Evolutionary conservation across 2,329 filamentous ascomycete species (phyloP), one percentile per base, ranked within the genome.

Genomic region (Gyromitra esculenta): DNA sequence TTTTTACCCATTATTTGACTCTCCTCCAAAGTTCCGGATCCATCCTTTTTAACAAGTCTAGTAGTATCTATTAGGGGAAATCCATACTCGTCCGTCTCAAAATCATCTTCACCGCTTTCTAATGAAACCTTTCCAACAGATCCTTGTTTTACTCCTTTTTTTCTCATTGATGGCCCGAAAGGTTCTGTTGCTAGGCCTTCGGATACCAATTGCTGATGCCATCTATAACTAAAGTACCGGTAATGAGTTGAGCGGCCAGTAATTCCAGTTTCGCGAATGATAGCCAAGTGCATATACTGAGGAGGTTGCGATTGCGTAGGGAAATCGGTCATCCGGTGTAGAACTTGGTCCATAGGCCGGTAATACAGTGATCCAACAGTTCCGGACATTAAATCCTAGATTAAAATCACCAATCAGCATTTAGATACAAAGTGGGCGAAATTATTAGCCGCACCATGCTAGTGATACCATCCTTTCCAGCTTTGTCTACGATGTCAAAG

Each of bases 211-310:
- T 80, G 73, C 35, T 78, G 73, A 74, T 80, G 79, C 70, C 67
- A 75, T 57, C 69, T 72, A 57, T 79, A 79, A 18, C 76, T 77
- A 21, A 80, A 80, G 50, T 80, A 80, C 31, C 78, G 74, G 43
- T 80, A 80, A 73, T 80, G 79, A 8, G 79, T 79, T 66, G 79
- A 77, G 18, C 79, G 76, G 4, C 78, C 78, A 9, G 73, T 76
- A 63, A 80, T 79, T 31, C 76, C 78, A n/a, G 79, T 80, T 70
- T 80, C 79, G 5, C 79, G 76, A 56, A 80, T 79, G 21, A 80
- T 75, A 63, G 78, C 78, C 45, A 79, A 70, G 25, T 79, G 73
- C 73, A 77, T 77, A 73, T 79, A 78, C 21, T 77, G 68, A 50
- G 74, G 62, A 52, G 79, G 79, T 39, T 80, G 79, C 1, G 79